Base-by-base conservation (phyloP, 805 yeast genomes). In the Maudiozyma saulgeensis region DNA sequence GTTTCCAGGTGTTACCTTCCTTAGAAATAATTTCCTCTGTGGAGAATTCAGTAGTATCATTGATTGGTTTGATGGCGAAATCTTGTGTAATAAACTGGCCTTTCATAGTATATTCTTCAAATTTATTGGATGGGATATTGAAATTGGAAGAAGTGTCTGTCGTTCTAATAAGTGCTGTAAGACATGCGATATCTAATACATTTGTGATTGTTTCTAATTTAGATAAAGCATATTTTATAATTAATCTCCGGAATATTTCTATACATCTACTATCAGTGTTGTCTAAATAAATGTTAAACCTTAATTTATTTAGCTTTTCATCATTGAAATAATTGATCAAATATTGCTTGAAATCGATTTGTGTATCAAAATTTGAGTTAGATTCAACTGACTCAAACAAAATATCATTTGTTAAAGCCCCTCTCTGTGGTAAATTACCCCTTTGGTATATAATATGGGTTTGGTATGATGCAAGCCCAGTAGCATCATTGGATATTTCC, bases 401-500 rank as follows among this genome's bases (percentile, higher is more conserved):
- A 28, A 16, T 19, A 26, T 32, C 43, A 19, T 32, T 28, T 35
- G 38, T 2, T 7, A 23, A 11, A 8, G 13, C 21, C 11, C 26
- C 40, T 3, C 9, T 23, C 26, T 15, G 34, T 8, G 70, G 64
- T 23, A 59, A 45, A n/a, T 46, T 41, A 28, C 57, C 47, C 9
- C 19, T 15, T 16, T 54, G 53, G 46, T 63, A 62, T 1, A 64
- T 60, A 15, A 59, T 58, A 44, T 60, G 65, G 8, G 59, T 62
- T 49, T 66, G 69, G 40, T 62, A 67, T 67, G 67, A 62, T 11
- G 66, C 67, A 25, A 65, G 46, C 2, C 68, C 69, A 31, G 57
- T 45, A 1, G 66, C 60, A 26, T 51, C 51, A 6, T 53, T 47
- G 1, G 61, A 54, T 15, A 64, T 50, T 15, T 49, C 42, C 69